A percentile compares a stretch with the other conserved stretches of the same genome.
Evolutionary conservation across 441 rosid species (phyloP).

Genomic region (Raphanus hybrid): DNA sequence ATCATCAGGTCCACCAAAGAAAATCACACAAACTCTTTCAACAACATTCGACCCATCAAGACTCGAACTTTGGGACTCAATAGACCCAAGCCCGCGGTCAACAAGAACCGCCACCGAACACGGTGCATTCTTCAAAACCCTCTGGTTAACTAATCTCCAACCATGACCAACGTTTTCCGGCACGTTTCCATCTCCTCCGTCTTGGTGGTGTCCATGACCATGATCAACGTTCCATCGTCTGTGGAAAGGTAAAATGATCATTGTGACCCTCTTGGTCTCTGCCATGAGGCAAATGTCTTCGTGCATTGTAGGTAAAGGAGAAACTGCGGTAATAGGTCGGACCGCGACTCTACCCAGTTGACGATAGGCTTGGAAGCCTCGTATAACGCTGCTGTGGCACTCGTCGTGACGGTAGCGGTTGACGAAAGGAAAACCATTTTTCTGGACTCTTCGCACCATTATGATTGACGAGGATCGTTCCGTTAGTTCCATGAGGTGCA

Average conservation of each 20-base stretch:
- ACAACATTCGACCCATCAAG: constrained; percentile 31
- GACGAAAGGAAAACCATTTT: constrained; percentile 73
- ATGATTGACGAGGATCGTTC: constrained; percentile 78
- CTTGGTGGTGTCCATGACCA: constrained; percentile 35
- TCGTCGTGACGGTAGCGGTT: constrained; percentile 55
- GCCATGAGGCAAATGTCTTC: constrained; percentile 87
- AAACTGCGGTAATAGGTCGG: constrained; percentile 65
- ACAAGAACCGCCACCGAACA: constrained; percentile 81
- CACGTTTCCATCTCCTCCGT: constrained; percentile 48
- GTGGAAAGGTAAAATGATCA: constrained; percentile 74
- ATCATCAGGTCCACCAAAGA: constrained; percentile 84
- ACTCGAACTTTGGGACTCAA: constrained; percentile 38
- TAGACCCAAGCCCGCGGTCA: constrained; percentile 74
- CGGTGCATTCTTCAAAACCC: constrained; percentile 67
- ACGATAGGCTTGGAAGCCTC: constrained; percentile 68
- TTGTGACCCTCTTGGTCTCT: constrained; percentile 57
- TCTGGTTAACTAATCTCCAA: constrained; percentile 72
- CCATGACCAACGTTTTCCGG: constrained; percentile 67
- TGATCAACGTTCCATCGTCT: constrained; percentile 54
- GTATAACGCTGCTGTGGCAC: constrained; percentile 56
- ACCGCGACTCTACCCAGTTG: constrained; percentile 64
- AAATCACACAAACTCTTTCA: constrained; percentile 61
- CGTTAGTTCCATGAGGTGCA: constrained; percentile 80
- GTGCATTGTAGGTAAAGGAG: constrained; percentile 68
- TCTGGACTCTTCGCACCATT: constrained; percentile 63